Percentiles rank a stretch among this genome's conserved stretches.
These are phyloP conservation scores for Parsonsia alboflavescens DNA, from an alignment of 257 asterid genomes.

Conservation along the genomic window DNA sequence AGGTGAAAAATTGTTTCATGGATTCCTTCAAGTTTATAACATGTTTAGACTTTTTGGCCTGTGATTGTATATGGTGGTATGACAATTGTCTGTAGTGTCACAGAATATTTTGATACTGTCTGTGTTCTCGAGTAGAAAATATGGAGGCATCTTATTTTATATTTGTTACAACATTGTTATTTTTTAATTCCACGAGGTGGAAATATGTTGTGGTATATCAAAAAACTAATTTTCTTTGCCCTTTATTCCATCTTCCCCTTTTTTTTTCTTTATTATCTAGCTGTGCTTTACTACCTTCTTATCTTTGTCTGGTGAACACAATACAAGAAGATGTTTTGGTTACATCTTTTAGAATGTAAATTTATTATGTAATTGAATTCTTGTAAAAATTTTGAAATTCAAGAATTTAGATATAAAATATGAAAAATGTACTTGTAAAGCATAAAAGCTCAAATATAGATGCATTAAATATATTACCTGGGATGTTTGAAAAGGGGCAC, in stretches of 20 bases:
- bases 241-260: not conserved
- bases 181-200: not conserved
- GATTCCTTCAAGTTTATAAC: not conserved
- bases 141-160: not conserved
- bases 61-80: not conserved
- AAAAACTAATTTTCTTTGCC: not conserved
- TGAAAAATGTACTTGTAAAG: not conserved
- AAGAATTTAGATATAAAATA: not conserved
- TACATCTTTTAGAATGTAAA: not conserved
- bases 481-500: not conserved
- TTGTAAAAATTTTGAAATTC: not conserved
- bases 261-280: not conserved
- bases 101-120: not conserved
- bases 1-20: not conserved
- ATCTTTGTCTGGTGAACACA: not conserved
- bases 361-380: not conserved
- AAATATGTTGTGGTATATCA: not conserved
- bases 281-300: not conserved
- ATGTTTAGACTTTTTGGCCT: not conserved
- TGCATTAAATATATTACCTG: not conserved
- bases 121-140: not conserved
- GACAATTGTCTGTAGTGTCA: not conserved
- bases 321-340: not conserved
- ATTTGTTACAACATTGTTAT: not conserved
- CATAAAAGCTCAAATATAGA: not conserved